phyloP scores from a whole-genome alignment of 2,329 filamentous ascomycete species.

The Aspergillus pseudotamarii region DNA sequence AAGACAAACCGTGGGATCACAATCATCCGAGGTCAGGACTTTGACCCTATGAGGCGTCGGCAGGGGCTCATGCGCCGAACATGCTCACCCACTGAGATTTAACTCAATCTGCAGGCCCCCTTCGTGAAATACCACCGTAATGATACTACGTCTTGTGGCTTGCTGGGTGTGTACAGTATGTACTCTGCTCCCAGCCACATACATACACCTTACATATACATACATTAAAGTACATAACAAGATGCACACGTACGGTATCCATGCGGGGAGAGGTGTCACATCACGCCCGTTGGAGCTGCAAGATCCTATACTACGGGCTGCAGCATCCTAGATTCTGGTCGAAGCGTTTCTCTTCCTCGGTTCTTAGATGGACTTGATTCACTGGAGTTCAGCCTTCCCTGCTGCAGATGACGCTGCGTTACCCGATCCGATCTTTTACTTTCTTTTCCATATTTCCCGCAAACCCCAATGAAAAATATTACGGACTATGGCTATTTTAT shows the following conservation, averaged over 20 bases:
- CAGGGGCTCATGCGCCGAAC: slow-evolving; percentile 7
- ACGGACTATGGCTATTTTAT: background rate
- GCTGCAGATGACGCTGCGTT: slow-evolving; percentile 15
- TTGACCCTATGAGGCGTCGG: slow-evolving; percentile 9
- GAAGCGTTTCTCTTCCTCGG: slow-evolving; percentile 8
- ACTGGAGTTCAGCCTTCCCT: slow-evolving; percentile 1
- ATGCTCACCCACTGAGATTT: slow-evolving; percentile 5
- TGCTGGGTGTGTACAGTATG: background rate
- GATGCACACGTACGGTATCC: background rate
- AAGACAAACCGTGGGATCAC: background rate
- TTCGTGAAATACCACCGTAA: slow-evolving; percentile 2
- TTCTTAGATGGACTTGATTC: background rate
- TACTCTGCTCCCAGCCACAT: background rate
- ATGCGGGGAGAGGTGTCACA: slow-evolving; percentile 5
- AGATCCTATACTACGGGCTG: slow-evolving; percentile 8
- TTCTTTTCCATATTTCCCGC: background rate
- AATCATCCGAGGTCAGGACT: slow-evolving; percentile 3
- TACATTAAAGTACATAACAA: background rate
- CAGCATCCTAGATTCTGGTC: slow-evolving; percentile 3
- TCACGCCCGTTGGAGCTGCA: slow-evolving; percentile 7
- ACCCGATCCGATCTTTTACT: slow-evolving; percentile 18
- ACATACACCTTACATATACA: background rate
- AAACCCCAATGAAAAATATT: background rate
- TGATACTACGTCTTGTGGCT: background rate
- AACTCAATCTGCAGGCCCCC: slow-evolving; percentile 15